A percentile compares a stretch with the other conserved stretches of the same genome.
These are phyloP conservation scores for Penicillium concentricum DNA, from an alignment of 2,329 filamentous ascomycete genomes.

Conservation along the genomic window DNA sequence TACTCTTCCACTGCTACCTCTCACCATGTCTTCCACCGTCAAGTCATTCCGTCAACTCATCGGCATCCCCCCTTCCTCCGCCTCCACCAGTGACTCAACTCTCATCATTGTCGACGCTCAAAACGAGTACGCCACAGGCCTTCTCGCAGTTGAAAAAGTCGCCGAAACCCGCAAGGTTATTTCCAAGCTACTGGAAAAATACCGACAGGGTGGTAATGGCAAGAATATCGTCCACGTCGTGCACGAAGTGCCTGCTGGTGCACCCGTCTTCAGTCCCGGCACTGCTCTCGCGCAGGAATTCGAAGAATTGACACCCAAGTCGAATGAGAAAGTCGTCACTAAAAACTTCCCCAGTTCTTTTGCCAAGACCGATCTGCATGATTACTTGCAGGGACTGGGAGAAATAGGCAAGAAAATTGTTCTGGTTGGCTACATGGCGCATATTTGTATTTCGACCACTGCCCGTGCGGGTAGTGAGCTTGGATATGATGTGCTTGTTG, in stretches of 20 bases:
- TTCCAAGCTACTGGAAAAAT: constrained; percentile 56
- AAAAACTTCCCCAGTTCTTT: constrained; percentile 63
- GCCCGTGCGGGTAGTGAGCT: constrained; percentile 60
- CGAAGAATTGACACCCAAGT: constrained; percentile 55
- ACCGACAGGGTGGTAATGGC: constrained; percentile 51
- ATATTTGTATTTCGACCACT: constrained; percentile 64
- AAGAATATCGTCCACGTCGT: constrained; percentile 61
- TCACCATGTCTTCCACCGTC: constrained; percentile 11
- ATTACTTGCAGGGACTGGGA: constrained; percentile 51
- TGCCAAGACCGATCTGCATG: constrained; percentile 59
- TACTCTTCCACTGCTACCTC: too few species aligned
- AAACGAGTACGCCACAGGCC: constrained; percentile 62
- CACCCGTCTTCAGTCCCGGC: constrained; percentile 64
- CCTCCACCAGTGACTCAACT: constrained; percentile 57
- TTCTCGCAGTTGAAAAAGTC: constrained; percentile 57
- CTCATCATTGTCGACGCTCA: constrained; percentile 70
- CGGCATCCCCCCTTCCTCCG: constrained; percentile 56
- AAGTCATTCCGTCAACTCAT: constrained; percentile 53
- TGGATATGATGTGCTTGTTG: constrained; percentile 64
- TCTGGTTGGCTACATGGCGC: constrained; percentile 47
- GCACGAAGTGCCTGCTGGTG: constrained; percentile 59
- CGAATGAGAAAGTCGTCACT: constrained; percentile 56
- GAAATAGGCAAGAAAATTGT: constrained; percentile 58
- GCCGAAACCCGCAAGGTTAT: constrained; percentile 57
- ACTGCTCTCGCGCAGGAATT: constrained; percentile 63